Conservation (phyloP, 2,329 filamentous ascomycete species). For the Cordyceps cateniannulata region DNA sequence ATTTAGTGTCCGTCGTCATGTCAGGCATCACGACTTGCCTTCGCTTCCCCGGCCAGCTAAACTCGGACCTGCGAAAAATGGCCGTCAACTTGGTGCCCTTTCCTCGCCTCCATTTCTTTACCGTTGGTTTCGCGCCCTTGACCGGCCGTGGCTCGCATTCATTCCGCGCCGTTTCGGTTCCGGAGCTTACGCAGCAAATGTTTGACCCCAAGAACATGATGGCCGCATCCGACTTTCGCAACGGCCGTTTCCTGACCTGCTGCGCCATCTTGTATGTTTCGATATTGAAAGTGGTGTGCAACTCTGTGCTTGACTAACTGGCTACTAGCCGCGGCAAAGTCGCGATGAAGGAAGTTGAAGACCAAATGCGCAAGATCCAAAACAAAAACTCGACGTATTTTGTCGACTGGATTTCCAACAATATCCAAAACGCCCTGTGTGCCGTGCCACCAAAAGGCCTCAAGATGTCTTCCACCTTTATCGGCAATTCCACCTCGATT, state of each 20-base stretch:
- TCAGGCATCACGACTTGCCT: conserved; percentile 97
- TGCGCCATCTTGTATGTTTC: conserved; percentile 75
- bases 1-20: conserved; percentile 99
- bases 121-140: conserved; percentile 98
- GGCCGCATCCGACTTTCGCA: conserved; percentile 99
- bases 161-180: conserved; percentile 96
- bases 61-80: conserved; percentile 98
- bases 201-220: conserved; percentile 99
- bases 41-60: conserved; percentile 98
- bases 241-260: conserved; percentile 98
- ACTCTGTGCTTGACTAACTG: conserved; percentile 28
- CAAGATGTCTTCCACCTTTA: conserved; percentile 98
- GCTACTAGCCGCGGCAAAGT: conserved; percentile 77
- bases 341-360: conserved; percentile 99
- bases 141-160: conserved; percentile 79
- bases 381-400: conserved; percentile 99
- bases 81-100: conserved; percentile 95
- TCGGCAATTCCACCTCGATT: conserved; percentile 98
- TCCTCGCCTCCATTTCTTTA: conserved; percentile 99
- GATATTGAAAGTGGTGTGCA: no score
- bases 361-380: conserved; percentile 99
- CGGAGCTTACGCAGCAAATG: conserved; percentile 99
- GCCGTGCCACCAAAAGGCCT: conserved; percentile 95
- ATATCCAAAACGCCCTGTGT: conserved; percentile 98
- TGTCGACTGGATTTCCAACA: conserved; percentile 99